Conservation (phyloP, 331 rosid species). For the Pyracantha coccinea region DNA sequence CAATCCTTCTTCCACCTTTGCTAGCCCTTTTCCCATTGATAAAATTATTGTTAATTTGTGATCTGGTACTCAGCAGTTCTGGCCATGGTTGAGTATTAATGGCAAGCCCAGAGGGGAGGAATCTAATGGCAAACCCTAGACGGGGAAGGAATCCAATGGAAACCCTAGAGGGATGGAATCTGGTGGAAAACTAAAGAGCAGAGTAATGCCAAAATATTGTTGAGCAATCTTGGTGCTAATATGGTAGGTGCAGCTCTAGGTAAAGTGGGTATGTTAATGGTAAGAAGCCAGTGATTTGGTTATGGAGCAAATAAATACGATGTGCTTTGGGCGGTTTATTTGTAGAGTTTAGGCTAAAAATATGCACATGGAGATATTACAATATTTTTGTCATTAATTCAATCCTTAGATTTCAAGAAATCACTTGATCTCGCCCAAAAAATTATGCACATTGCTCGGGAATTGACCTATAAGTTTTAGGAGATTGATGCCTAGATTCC, state of each 20-base stretch:
- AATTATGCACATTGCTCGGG: no score
- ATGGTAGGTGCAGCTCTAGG: background rate
- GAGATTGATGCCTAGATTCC: no score
- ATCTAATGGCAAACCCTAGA: no score
- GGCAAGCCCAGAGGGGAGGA: background rate
- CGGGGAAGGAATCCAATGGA: background rate
- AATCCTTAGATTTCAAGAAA: no score
- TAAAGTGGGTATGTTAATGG: background rate
- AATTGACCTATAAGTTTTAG: no score
- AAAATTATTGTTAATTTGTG: background rate
- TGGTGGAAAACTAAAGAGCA: background rate
- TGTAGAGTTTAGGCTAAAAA: background rate
- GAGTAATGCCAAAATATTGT: background rate
- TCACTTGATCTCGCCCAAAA: no score
- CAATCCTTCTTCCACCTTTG: constrained; percentile 7
- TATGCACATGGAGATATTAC: background rate
- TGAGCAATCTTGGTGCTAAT: background rate
- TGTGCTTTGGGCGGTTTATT: background rate
- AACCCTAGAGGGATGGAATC: background rate
- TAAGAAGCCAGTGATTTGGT: background rate
- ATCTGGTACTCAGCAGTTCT: background rate
- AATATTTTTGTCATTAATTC: no score
- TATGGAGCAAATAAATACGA: background rate
- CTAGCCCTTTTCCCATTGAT: background rate
- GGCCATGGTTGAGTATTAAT: background rate